These are phyloP conservation scores for Plasmopara muralis DNA, from an alignment of 352 stramenopile genomes.

Conservation along the genomic window DNA sequence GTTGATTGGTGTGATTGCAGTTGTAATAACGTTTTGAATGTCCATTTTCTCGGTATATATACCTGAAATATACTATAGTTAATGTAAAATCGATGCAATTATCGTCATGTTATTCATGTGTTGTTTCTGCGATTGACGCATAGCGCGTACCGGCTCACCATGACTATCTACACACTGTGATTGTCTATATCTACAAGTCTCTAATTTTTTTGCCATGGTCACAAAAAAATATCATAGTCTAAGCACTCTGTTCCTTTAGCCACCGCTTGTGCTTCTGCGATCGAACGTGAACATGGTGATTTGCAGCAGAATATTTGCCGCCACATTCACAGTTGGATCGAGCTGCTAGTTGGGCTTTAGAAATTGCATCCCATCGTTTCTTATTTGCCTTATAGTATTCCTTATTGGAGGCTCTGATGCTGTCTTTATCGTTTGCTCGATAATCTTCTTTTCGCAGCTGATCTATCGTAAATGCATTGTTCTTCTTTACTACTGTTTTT, in stretches of 20 bases:
- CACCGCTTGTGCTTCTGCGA: constrained; percentile 1
- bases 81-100: constrained; percentile 3
- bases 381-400: constrained; percentile 3
- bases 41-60: constrained; percentile 2
- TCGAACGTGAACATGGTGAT: constrained; percentile 3
- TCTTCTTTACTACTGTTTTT: constrained; percentile 1
- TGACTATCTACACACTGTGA: constrained; percentile 5
- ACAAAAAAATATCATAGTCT: constrained; percentile 4
- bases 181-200: constrained; percentile 4
- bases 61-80: constrained; percentile 1
- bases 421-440: neutral
- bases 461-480: neutral
- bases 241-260: neutral
- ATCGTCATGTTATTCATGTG: constrained; percentile 1
- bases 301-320: constrained; percentile 2
- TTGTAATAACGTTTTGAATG: constrained; percentile 2
- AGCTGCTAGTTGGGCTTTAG: neutral
- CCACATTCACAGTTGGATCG: constrained; percentile 1
- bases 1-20: neutral
- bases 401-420: neutral
- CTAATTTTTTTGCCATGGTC: constrained; percentile 1
- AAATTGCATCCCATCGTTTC: constrained; percentile 1
- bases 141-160: constrained; percentile 3
- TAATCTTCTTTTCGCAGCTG: constrained; percentile 1
- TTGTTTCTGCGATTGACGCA: neutral